Conservation (phyloP, 306 rosid genomes). For the Dicorynia guianensis region DNA sequence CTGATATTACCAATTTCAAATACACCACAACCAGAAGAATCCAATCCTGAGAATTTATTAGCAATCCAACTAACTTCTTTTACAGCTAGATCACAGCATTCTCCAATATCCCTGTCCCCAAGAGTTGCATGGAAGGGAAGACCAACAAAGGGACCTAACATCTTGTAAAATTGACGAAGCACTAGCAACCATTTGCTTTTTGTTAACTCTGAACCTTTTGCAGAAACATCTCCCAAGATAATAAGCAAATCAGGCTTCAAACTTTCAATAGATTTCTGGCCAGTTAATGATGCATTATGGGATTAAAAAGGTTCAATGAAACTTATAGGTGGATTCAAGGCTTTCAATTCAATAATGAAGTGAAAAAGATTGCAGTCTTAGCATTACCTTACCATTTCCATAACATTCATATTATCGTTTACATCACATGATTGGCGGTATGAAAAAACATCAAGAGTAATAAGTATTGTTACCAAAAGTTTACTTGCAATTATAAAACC, state of each 20-base stretch:
- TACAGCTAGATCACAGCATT: conserved; percentile 49
- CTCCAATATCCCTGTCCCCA: conserved; percentile 76
- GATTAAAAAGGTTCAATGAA: conserved; percentile 38
- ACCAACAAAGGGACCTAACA: conserved; percentile 62
- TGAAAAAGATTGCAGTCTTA: conserved; percentile 31
- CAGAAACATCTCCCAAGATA: conserved; percentile 76
- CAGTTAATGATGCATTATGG: conserved; percentile 39
- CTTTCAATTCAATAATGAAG: conserved; percentile 40
- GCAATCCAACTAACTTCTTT: conserved; percentile 56
- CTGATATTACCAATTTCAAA: conserved; percentile 67
- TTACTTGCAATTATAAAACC: conserved; percentile 24
- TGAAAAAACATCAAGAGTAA: not conserved
- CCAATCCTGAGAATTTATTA: conserved; percentile 60
- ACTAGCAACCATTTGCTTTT: conserved; percentile 56
- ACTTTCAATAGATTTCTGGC: conserved; percentile 66
- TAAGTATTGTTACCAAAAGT: too few relatives aligned
- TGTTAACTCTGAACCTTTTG: conserved; percentile 62
- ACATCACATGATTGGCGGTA: not conserved
- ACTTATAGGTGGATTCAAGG: conserved; percentile 18
- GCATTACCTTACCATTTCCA: not conserved
- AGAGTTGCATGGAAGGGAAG: conserved; percentile 68
- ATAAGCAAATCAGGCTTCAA: conserved; percentile 73
- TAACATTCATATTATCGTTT: not conserved
- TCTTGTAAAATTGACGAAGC: conserved; percentile 53
- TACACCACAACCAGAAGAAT: conserved; percentile 64